Base-by-base conservation (phyloP, 2,329 filamentous ascomycete genomes). In the Trichoderma atrobrunneum region DNA sequence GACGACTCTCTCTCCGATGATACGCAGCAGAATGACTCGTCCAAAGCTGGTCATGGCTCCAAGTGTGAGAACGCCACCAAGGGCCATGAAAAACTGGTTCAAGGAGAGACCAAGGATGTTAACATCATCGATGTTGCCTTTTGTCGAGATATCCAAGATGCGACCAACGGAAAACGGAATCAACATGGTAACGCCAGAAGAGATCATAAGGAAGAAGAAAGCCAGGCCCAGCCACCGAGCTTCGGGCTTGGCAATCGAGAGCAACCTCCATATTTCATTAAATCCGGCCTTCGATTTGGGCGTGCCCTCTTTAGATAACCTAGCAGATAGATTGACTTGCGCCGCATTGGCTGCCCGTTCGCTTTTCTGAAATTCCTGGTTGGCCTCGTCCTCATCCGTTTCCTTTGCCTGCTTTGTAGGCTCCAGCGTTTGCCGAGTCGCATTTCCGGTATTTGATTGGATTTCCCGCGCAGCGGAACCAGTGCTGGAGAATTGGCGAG, bases 81-180 rank as follows among this genome's bases (percentile, higher is more conserved):
- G 87, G 30, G 90, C 93, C 67, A 91, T 83, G 82, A 98, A 99
- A 85, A 99, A 98, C 78, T 97, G 93, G 51, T 89, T 90, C 78
- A 97, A 85, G 57, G 92, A 92, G 73, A 98, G 83, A 24, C 96
- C 96, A 79, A 98, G 96, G 14, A 98, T 85, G 70, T 89, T 89
- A 43, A 87, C 86, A 24, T 89, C 92, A 67, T 92, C 90, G 24
- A 86, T 85, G 10, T 89, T 85, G 54, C 89, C 87, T 78, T 94
- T 92, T 11, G 94, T 97, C 10, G 95, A 94, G 68, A 96, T 89
- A 82, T 99, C 96, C 80, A 99, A 85, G 74, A 99, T 97, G 79
- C 95, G 95, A 71, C 96, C 96, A 75, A 99, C 97, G 0, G 95
- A 97, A 80, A 98, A 97, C 1, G 96, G 96, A 73, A 99, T 93